Conservation (phyloP, 106 monocot species). For the Dendrobium huoshanense region DNA sequence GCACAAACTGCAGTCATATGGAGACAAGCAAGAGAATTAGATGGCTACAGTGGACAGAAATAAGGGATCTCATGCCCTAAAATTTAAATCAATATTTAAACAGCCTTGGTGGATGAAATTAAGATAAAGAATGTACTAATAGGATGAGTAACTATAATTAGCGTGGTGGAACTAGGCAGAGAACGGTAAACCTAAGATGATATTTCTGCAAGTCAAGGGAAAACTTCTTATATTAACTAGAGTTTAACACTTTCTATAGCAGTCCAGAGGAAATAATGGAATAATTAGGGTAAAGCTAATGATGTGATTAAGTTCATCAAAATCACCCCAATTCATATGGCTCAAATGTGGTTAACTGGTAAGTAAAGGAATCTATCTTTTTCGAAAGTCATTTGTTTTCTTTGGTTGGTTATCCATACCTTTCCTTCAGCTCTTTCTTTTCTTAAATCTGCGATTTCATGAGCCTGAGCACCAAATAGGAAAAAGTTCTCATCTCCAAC, state of each 20-base stretch:
- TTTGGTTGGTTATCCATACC: constrained; percentile 28
- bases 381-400: not conserved
- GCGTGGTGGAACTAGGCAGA: not conserved
- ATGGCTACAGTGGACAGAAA: not conserved
- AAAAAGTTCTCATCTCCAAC: constrained; percentile 96
- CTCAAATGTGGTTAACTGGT: not conserved
- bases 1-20: constrained; percentile 66
- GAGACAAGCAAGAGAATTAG: constrained; percentile 1
- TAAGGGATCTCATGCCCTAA: not conserved
- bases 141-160: not conserved
- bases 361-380: not conserved
- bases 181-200: not conserved
- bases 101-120: not conserved
- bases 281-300: not conserved
- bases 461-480: constrained; percentile 90
- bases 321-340: not conserved
- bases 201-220: not conserved
- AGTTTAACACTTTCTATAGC: not conserved
- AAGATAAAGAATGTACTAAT: not conserved
- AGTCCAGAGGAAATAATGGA: not conserved
- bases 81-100: not conserved
- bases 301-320: constrained; percentile 1
- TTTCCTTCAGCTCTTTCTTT: constrained; percentile 91
- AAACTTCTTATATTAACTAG: not conserved
- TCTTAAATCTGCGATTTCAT: constrained; percentile 80